phyloP scores from a whole-genome alignment of 164 flowering plant species.

The Saururus chinensis region DNA sequence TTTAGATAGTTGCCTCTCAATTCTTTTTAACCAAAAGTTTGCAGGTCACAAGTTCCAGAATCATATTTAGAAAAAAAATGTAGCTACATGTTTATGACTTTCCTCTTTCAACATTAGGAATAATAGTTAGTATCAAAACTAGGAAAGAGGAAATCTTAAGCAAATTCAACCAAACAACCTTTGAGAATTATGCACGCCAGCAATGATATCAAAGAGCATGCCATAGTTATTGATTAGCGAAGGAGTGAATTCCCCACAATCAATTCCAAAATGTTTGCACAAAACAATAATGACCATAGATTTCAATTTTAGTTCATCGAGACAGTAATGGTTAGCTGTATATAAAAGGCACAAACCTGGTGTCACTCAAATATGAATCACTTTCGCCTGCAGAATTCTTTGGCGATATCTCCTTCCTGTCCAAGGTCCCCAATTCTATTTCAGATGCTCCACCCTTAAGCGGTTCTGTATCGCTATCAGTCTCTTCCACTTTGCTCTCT shows the following conservation, averaged over 20 bases:
- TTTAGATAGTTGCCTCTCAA: conserved; percentile 7
- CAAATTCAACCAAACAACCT: too few relatives aligned
- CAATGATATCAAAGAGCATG: too few relatives aligned
- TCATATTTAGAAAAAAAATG: too few relatives aligned
- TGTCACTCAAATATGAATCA: neutral
- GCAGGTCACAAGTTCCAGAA: conserved; percentile 7
- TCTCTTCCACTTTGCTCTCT: neutral
- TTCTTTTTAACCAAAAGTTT: conserved; percentile 11
- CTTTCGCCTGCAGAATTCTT: neutral
- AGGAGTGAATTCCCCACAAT: too few relatives aligned
- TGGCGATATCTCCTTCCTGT: neutral
- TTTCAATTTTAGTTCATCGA: neutral
- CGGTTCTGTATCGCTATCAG: neutral
- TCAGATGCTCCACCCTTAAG: neutral
- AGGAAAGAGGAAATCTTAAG: too few relatives aligned
- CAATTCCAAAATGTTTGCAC: too few relatives aligned
- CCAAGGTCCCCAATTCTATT: neutral
- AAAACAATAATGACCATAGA: neutral
- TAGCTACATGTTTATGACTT: too few relatives aligned
- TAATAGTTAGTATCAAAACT: too few relatives aligned
- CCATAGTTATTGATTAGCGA: too few relatives aligned
- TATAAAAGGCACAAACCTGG: neutral
- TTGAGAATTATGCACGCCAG: too few relatives aligned
- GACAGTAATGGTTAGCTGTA: too few relatives aligned
- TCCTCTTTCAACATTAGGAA: too few relatives aligned